Conservation (phyloP, 208 protist genomes). For the Trypanosoma lewisi region DNA sequence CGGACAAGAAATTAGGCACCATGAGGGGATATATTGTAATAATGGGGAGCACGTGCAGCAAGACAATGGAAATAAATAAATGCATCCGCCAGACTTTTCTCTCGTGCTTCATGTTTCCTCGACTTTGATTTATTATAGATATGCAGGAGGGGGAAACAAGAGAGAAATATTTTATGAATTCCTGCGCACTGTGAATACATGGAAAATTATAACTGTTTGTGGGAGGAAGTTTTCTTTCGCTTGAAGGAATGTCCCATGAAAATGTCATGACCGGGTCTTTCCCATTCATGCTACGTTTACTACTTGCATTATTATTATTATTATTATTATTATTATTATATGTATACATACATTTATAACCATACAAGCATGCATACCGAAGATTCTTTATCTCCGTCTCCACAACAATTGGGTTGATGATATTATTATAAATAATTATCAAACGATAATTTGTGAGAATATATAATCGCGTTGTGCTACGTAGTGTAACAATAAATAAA, state of each 20-base stretch:
- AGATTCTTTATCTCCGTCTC: constrained; percentile 42
- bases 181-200: constrained; percentile 30
- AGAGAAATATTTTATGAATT: constrained; percentile 53
- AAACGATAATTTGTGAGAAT: constrained; percentile 51
- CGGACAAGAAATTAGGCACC: constrained; percentile 33
- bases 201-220: constrained; percentile 56
- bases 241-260: constrained; percentile 56
- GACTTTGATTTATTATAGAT: constrained; percentile 6
- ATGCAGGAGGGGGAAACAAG: constrained; percentile 30
- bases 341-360: no score
- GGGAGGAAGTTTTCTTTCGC: constrained; percentile 51
- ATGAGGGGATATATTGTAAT: constrained; percentile 48
- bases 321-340: no score
- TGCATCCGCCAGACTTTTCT: constrained; percentile 48
- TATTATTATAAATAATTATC: constrained; percentile 46
- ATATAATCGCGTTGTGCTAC: constrained; percentile 43
- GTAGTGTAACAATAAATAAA: constrained; percentile 38
- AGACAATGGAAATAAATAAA: constrained; percentile 29
- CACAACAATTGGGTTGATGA: constrained; percentile 37
- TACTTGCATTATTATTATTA: no score
- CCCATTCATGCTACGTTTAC: no score
- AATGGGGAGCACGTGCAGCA: constrained; percentile 36
- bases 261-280: constrained; percentile 40
- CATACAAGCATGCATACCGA: constrained; percentile 45
- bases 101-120: constrained; percentile 27